phyloP scores from a whole-genome alignment of 306 rosid genomes.

The Sphenostylis stenocarpa region DNA sequence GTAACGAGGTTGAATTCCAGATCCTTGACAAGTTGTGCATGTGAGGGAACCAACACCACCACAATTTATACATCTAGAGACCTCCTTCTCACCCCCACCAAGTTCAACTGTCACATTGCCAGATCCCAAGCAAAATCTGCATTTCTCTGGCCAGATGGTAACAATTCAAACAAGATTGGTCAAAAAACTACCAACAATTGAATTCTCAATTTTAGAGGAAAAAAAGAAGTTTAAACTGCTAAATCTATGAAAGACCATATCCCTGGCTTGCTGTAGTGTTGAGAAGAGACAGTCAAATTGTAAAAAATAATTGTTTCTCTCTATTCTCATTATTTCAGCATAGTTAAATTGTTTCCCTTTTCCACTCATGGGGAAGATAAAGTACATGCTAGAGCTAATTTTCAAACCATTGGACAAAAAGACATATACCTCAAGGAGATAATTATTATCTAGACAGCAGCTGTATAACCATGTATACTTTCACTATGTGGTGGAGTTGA shows the following conservation, averaged over 20 bases:
- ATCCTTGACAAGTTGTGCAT: constrained; percentile 98
- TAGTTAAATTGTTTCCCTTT: background rate
- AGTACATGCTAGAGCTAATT: background rate
- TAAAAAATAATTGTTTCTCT: background rate
- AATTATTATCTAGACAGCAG: background rate
- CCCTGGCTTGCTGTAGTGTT: background rate
- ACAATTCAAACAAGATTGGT: constrained; percentile 26
- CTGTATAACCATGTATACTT: background rate
- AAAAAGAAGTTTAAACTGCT: background rate
- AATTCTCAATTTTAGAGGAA: background rate
- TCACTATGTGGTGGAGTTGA: no score
- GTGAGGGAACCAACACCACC: constrained; percentile 84
- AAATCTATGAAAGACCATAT: background rate
- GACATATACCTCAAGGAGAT: background rate
- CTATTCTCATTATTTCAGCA: background rate
- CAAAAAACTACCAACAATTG: background rate
- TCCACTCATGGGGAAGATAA: background rate
- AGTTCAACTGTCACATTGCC: constrained; percentile 76
- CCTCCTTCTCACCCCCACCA: constrained; percentile 80
- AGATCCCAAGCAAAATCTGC: constrained; percentile 83
- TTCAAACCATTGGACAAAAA: background rate
- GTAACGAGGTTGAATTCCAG: constrained; percentile 98
- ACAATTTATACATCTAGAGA: constrained; percentile 87
- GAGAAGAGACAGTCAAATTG: background rate
- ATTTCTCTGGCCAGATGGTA: constrained; percentile 61